Evolutionary conservation across 2,329 filamentous ascomycete species (phyloP).

Genomic region (Aureobasidium sp.): DNA sequence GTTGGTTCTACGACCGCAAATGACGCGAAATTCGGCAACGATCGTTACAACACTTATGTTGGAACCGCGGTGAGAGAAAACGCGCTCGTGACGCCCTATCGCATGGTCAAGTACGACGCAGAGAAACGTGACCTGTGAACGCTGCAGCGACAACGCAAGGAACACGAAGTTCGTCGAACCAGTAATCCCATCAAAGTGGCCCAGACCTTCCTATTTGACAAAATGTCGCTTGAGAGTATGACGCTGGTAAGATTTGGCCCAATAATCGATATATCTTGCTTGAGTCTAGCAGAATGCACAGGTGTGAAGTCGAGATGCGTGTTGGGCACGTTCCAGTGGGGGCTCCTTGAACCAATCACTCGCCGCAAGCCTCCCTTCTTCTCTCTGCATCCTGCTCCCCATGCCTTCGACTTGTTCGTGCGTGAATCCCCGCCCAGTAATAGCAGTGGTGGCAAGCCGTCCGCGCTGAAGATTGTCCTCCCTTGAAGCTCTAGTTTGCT

Average conservation of each 20-base stretch:
- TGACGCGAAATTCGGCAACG: constrained; percentile 2
- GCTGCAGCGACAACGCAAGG: constrained; percentile 12
- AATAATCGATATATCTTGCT: constrained; percentile 13
- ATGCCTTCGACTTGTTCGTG: constrained; percentile 7
- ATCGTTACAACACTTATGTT: background rate
- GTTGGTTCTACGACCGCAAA: constrained; percentile 4
- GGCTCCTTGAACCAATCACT: constrained; percentile 12
- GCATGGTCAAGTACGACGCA: constrained; percentile 8
- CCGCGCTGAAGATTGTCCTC: background rate
- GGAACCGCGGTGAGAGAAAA: background rate
- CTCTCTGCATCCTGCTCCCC: constrained; percentile 12
- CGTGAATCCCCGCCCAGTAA: background rate
- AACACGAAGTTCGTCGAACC: background rate
- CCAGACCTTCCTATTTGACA: background rate
- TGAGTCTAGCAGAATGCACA: constrained; percentile 10
- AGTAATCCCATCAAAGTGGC: background rate
- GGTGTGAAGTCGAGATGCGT: constrained; percentile 10
- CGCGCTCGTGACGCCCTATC: constrained; percentile 10
- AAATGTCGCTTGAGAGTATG: background rate
- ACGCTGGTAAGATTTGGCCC: background rate
- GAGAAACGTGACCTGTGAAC: constrained; percentile 10
- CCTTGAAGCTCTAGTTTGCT: constrained; percentile 4
- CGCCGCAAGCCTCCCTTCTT: background rate
- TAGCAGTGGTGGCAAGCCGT: background rate
- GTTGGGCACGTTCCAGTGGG: constrained; percentile 13